Evolutionary conservation across 176 grass and related monocot genomes (phyloP).

Genomic region (Juncus inflexus): DNA sequence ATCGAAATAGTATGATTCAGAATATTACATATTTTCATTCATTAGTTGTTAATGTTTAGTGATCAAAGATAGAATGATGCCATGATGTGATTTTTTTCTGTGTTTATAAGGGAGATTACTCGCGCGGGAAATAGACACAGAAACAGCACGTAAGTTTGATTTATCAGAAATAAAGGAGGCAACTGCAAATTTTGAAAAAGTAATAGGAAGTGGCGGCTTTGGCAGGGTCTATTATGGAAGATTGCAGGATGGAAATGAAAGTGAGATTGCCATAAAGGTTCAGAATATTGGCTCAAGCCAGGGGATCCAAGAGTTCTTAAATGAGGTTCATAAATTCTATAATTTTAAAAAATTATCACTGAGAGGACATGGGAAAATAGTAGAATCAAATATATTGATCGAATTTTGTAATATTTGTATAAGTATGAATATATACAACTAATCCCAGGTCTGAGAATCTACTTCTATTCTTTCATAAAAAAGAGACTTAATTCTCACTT

Average conservation of each 20-base stretch:
- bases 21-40: too few species aligned
- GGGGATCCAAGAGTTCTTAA: slow-evolving; percentile 82
- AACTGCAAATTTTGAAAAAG: slow-evolving; percentile 52
- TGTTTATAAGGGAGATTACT: too few species aligned
- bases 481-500: too few species aligned
- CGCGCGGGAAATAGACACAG: slow-evolving; percentile 65
- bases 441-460: too few species aligned
- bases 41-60: too few species aligned
- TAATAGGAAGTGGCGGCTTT: slow-evolving; percentile 84
- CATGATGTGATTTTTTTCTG: slow-evolving; percentile 4
- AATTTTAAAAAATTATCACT: too few species aligned
- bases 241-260: slow-evolving; percentile 58
- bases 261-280: slow-evolving; percentile 87
- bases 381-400: too few species aligned
- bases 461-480: too few species aligned
- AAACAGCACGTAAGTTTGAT: slow-evolving; percentile 66
- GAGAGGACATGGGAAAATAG: too few species aligned
- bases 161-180: slow-evolving; percentile 90
- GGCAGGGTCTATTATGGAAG: slow-evolving; percentile 89
- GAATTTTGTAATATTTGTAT: too few species aligned
- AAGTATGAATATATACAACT: too few species aligned
- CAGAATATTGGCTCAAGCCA: slow-evolving; percentile 78
- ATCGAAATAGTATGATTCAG: background rate
- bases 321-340: slow-evolving; percentile 46
- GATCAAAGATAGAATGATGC: too few species aligned